phyloP scores from a whole-genome alignment of 345 rosid species.

The Gossypium rotundifolium region DNA sequence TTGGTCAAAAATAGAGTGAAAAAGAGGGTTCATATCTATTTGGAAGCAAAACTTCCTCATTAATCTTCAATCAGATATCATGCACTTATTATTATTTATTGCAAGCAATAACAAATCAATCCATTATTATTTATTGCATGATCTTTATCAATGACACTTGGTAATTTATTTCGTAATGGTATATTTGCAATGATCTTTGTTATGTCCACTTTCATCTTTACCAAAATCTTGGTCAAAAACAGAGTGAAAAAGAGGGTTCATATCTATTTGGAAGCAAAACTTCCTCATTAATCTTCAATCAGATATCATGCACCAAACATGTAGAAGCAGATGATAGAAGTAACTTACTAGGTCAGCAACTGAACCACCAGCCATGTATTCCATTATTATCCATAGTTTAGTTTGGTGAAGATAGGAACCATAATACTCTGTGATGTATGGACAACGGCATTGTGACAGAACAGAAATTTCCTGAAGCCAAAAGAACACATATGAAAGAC shows the following conservation, averaged over 20 bases:
- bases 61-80: neutral
- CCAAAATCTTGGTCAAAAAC: neutral
- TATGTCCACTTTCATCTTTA: neutral
- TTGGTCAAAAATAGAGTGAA: neutral
- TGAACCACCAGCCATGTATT: constrained; percentile 99
- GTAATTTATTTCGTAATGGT: neutral
- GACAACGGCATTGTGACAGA: constrained; percentile 89
- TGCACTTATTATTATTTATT: too few species aligned
- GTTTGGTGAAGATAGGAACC: constrained; percentile 97
- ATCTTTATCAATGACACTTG: neutral
- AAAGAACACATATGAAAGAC: constrained; percentile 20
- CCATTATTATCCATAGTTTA: constrained; percentile 98
- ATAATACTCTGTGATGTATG: constrained; percentile 88
- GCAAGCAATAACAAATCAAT: neutral
- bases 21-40: neutral
- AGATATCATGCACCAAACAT: neutral
- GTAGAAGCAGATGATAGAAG: constrained; percentile 20
- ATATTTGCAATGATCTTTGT: neutral
- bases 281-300: neutral
- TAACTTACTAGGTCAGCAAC: constrained; percentile 97
- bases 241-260: neutral
- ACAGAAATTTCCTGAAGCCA: constrained; percentile 84
- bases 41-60: neutral
- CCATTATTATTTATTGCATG: neutral
- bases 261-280: neutral